Percentiles rank a stretch among this genome's conserved stretches.
Evolutionary conservation across 2,329 filamentous ascomycete genomes (phyloP).

Genomic region (Penicillium sp.): DNA sequence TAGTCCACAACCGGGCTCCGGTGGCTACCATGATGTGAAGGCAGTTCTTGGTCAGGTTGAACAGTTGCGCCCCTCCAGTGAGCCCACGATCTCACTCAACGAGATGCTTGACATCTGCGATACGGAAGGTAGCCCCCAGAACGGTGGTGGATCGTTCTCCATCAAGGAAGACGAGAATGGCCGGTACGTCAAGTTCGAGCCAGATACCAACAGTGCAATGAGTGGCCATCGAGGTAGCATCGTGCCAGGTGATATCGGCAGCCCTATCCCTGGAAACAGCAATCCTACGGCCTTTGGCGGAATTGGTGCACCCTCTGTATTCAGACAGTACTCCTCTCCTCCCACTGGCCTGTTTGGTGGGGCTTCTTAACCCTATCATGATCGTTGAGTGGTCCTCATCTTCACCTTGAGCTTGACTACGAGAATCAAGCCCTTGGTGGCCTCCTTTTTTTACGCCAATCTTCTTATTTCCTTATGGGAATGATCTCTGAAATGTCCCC

Average conservation of each 20-base stretch:
- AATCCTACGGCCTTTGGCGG: constrained; percentile 45
- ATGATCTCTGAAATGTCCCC: constrained; percentile 23
- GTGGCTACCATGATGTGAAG: constrained; percentile 72
- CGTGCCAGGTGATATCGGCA: constrained; percentile 70
- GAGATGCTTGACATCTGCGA: constrained; percentile 87
- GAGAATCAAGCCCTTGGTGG: constrained; percentile 2
- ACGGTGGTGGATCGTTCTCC: constrained; percentile 89
- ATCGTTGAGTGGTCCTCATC: constrained; percentile 4
- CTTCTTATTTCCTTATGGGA: constrained; percentile 10
- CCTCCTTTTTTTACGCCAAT: constrained; percentile 6
- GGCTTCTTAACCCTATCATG: constrained; percentile 19
- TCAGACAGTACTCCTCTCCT: constrained; percentile 45
- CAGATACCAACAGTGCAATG: constrained; percentile 53
- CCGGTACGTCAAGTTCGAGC: constrained; percentile 55
- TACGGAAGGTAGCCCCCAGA: constrained; percentile 82
- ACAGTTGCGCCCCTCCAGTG: constrained; percentile 63
- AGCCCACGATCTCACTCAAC: constrained; percentile 59
- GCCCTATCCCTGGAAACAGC: constrained; percentile 58
- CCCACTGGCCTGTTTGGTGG: constrained; percentile 40
- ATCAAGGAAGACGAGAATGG: constrained; percentile 59
- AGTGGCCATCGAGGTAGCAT: constrained; percentile 48
- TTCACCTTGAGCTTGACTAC: constrained; percentile 3
- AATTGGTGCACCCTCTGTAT: constrained; percentile 37
- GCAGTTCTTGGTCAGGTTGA: constrained; percentile 68
- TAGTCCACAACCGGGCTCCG: constrained; percentile 47